Base-by-base conservation (phyloP, 768 basidiomycete species). In the Mycena filopes region DNA sequence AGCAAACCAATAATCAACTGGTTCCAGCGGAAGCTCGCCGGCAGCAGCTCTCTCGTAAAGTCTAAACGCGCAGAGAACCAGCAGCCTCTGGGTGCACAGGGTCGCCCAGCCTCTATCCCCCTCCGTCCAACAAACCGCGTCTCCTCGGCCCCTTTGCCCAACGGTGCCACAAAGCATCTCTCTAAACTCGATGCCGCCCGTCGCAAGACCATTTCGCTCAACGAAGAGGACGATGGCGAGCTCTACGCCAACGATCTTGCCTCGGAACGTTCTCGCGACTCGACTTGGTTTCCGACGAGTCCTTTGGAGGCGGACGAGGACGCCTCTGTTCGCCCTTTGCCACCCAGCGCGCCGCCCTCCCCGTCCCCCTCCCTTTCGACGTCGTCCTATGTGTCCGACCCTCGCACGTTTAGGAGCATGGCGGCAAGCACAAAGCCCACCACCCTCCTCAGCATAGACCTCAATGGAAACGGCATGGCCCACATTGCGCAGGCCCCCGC, bases 371-470 rank as follows among this genome's bases (percentile, higher is more conserved):
- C 93, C 3, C 88, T 86, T 58, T 94, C 90, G 3, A 94, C 93
- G 2, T 93, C 92, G 0, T 93, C 92, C 1, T 91, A 93, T 76
- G 84, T 94, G 28, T 94, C 94, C 7, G 86, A 93, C 70, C 86
- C 93, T 18, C 86, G 89, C 57, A 94, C 93, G 0, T 94, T 95
- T 77, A 85, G 87, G 71, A 93, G 92, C 72, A 89, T 91, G 72
- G 87, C 91, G 28, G 93, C 92, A 8, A 94, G 92, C 71, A 99
- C 96, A 15, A 98, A 98, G 76, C 96, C 95, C 2, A 99, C 96
- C 7, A 99, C 96, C 0, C 78, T 98, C 26, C 82, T 98, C n/a
- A 95, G 93, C 70, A 87, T 97, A 66, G 96, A 98, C 72, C 76
- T 95, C 26, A 87, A 85, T 47, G 87, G 89, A 9, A 89, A 89